phyloP scores from a whole-genome alignment of 129 eudicot species.

The Lactuca saligna region DNA sequence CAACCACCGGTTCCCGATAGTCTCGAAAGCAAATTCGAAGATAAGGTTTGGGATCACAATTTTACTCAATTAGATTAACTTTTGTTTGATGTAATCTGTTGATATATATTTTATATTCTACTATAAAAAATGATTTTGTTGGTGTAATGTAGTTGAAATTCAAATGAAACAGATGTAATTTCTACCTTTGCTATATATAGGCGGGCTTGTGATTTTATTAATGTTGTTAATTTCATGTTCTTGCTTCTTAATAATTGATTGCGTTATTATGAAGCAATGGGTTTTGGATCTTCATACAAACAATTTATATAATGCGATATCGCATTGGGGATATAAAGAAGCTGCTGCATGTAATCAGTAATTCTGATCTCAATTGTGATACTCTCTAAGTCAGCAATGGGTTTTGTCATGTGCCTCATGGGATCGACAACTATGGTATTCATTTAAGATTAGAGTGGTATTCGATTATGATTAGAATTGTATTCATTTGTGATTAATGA shows the following conservation, averaged over 20 bases:
- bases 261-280: too few relatives aligned
- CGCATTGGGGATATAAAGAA: background rate
- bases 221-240: background rate
- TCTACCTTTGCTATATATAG: too few relatives aligned
- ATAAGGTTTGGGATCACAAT: conserved; percentile 48
- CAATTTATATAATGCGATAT: background rate
- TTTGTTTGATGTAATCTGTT: background rate
- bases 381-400: too few relatives aligned
- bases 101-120: background rate
- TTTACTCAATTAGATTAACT: background rate
- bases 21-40: conserved; percentile 69
- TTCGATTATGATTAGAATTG: too few relatives aligned
- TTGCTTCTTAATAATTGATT: background rate
- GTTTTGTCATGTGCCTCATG: too few relatives aligned
- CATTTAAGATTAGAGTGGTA: too few relatives aligned
- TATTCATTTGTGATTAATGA: too few relatives aligned
- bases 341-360: background rate
- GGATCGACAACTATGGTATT: too few relatives aligned
- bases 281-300: conserved; percentile 2
- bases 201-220: background rate
- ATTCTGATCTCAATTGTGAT: too few relatives aligned
- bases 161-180: background rate
- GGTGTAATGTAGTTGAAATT: background rate
- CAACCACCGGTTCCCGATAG: too few relatives aligned
- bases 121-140: background rate